Conservation (phyloP, 345 rosid genomes). For the Clarkia xantiana region DNA sequence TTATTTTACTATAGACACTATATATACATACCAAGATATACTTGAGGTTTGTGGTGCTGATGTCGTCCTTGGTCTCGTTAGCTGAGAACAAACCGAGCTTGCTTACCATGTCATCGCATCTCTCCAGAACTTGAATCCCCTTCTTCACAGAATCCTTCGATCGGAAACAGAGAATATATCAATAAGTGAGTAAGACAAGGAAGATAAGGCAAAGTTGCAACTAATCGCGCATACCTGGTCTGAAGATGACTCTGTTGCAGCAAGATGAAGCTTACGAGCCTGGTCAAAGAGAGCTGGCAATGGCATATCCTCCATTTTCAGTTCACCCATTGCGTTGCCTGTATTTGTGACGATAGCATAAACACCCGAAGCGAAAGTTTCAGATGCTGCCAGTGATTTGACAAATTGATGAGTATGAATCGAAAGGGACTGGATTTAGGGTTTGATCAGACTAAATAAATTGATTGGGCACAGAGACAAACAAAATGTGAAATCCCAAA, state of each 20-base stretch:
- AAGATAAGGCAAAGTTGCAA: not conserved
- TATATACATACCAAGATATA: slow-evolving; percentile 48
- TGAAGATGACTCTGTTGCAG: slow-evolving; percentile 38
- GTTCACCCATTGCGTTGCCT: slow-evolving; percentile 20
- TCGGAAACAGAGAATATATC: not conserved
- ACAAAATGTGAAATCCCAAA: no score
- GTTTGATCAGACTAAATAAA: no score
- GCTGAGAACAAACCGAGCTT: slow-evolving; percentile 73
- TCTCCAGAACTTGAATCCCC: slow-evolving; percentile 51
- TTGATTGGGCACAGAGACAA: no score
- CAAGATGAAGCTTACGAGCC: slow-evolving; percentile 57
- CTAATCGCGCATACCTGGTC: slow-evolving; percentile 38
- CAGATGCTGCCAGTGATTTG: no score
- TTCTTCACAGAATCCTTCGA: slow-evolving; percentile 50
- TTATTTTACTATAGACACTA: not conserved
- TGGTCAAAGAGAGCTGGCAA: slow-evolving; percentile 60
- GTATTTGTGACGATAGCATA: no score
- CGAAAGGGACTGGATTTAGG: no score
- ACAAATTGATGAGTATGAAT: no score
- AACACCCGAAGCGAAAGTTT: no score
- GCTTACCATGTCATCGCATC: slow-evolving; percentile 76
- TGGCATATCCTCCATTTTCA: slow-evolving; percentile 46
- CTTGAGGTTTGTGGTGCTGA: slow-evolving; percentile 71
- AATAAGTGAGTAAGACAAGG: slow-evolving; percentile 3
- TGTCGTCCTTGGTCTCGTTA: slow-evolving; percentile 83